Percentiles rank a stretch among this genome's conserved stretches.
Evolutionary conservation across 192 early-diverging fungal genomes (phyloP).

Genomic region (Backusella macrospora): DNA sequence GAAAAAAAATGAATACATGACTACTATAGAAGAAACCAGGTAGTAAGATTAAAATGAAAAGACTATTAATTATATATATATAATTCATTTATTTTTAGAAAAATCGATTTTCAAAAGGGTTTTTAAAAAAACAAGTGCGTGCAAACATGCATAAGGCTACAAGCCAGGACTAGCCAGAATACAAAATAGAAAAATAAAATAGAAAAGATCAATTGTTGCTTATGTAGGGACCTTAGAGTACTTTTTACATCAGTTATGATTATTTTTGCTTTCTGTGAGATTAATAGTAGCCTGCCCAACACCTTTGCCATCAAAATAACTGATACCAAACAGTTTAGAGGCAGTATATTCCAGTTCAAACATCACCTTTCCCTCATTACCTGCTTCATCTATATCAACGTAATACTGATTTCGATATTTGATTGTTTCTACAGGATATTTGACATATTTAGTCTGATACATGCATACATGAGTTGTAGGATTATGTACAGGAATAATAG

Average conservation of each 20-base stretch:
- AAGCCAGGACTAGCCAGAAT: background rate
- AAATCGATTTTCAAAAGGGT: background rate
- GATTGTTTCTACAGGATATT: slow-evolving; percentile 21
- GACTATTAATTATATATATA: background rate
- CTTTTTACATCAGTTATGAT: background rate
- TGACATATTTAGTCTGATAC: slow-evolving; percentile 30
- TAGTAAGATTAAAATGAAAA: background rate
- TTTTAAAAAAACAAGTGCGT: background rate
- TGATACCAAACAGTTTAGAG: slow-evolving; percentile 12
- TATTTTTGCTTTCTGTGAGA: background rate
- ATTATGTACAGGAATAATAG: slow-evolving; percentile 44
- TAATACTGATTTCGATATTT: slow-evolving; percentile 35
- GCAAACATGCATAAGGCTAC: background rate
- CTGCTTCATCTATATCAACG: slow-evolving; percentile 17
- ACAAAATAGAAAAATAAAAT: background rate
- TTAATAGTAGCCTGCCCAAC: background rate
- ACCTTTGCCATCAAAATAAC: slow-evolving; percentile 15
- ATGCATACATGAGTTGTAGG: slow-evolving; percentile 44
- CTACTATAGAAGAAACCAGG: background rate
- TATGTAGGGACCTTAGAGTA: background rate
- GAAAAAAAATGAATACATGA: too few species aligned
- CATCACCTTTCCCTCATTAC: background rate
- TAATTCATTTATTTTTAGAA: slow-evolving; percentile 14
- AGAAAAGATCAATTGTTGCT: background rate
- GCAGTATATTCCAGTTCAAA: slow-evolving; percentile 36